Evolutionary conservation across 352 stramenopile species (phyloP).

Genomic region (Phytophthora vignae): DNA sequence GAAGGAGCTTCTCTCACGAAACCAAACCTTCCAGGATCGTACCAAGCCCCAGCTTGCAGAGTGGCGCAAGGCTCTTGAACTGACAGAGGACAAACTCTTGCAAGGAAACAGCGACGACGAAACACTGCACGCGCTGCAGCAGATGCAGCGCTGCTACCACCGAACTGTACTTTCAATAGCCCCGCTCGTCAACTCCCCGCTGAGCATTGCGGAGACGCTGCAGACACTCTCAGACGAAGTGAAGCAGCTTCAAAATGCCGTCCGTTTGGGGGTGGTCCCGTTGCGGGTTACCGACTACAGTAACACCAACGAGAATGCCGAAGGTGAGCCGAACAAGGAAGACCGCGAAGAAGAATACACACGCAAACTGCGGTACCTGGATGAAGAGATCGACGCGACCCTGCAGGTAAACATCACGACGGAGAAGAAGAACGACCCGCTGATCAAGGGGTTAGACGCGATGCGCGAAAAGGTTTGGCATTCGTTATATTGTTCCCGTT

Average conservation of each 20-base stretch:
- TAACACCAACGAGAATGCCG: conserved; percentile 8
- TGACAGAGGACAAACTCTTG: conserved; percentile 71
- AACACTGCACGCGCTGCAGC: conserved; percentile 64
- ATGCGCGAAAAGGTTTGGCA: conserved; percentile 72
- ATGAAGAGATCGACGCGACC: conserved; percentile 75
- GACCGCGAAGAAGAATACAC: conserved; percentile 59
- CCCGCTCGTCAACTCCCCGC: conserved; percentile 63
- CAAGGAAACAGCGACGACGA: conserved; percentile 65
- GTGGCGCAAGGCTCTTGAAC: conserved; percentile 69
- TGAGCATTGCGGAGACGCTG: conserved; percentile 65
- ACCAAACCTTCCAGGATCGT: conserved; percentile 74
- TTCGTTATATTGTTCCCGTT: background rate
- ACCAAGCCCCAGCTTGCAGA: conserved; percentile 73
- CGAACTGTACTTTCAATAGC: conserved; percentile 67
- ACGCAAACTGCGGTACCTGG: conserved; percentile 67
- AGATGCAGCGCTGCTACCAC: conserved; percentile 71
- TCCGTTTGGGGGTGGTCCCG: conserved; percentile 53
- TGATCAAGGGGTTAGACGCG: conserved; percentile 70
- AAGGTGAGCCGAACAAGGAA: conserved; percentile 32
- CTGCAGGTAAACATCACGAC: conserved; percentile 72
- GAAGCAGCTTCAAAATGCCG: conserved; percentile 63
- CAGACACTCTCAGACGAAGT: conserved; percentile 65
- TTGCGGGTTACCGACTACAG: conserved; percentile 31
- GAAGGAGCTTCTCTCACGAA: conserved; percentile 74
- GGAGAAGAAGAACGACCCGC: conserved; percentile 80